These are phyloP conservation scores for Metschnikowia bowlesiae DNA, from an alignment of 805 yeast genomes.

Conservation along the genomic window DNA sequence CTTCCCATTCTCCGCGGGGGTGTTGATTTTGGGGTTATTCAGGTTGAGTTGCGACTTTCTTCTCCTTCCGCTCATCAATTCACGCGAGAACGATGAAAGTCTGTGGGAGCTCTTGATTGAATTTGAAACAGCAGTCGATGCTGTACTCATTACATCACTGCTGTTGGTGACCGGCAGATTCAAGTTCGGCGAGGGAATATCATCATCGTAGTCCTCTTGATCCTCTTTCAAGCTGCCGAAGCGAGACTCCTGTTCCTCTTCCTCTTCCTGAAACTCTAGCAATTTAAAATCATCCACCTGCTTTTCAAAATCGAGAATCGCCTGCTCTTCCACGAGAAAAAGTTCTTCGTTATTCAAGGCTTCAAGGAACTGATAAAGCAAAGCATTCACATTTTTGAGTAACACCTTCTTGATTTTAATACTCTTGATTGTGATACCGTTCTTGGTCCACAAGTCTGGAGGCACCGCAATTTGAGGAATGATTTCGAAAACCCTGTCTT, in stretches of 20 bases:
- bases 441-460: conserved; percentile 33
- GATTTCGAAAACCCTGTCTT: conserved; percentile 19
- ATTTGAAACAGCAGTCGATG: conserved; percentile 3
- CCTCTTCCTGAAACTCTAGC: conserved; percentile 10
- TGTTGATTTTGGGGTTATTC: neutral
- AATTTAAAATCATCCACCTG: conserved; percentile 31
- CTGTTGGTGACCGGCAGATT: neutral
- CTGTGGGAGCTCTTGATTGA: conserved; percentile 2
- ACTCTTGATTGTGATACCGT: conserved; percentile 28
- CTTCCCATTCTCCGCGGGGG: neutral
- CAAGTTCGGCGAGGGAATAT: conserved; percentile 1
- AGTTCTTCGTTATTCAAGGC: conserved; percentile 16
- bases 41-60: conserved; percentile 12
- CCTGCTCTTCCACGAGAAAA: conserved; percentile 22
- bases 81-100: conserved; percentile 12
- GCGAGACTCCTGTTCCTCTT: conserved; percentile 1
- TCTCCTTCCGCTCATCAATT: conserved; percentile 9
- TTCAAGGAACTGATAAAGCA: conserved; percentile 17
- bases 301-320: conserved; percentile 28
- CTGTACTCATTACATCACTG: conserved; percentile 1
- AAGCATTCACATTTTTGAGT: conserved; percentile 28
- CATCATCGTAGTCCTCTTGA: conserved; percentile 10
- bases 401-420: conserved; percentile 29
- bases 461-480: conserved; percentile 34
- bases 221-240: conserved; percentile 8